Conservation (phyloP, 495 filamentous ascomycete genomes). For the Neurospora discreta region DNA sequence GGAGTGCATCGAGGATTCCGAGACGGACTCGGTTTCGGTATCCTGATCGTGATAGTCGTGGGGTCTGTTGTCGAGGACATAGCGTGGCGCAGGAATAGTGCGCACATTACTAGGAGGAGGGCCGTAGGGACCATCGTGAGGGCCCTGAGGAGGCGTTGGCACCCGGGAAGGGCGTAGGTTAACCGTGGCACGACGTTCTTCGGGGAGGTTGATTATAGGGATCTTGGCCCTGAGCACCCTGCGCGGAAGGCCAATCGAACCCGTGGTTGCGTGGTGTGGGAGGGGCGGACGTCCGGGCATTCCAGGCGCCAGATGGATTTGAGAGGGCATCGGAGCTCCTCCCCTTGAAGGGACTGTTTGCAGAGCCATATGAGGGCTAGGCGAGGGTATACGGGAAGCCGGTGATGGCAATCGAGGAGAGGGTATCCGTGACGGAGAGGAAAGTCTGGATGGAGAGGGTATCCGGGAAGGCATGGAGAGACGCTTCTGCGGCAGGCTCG, state of each 20-base stretch:
- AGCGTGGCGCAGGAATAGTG: constrained; percentile 11
- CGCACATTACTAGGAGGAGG: constrained; percentile 1
- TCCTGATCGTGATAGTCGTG: constrained; percentile 14
- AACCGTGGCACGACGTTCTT: constrained; percentile 17
- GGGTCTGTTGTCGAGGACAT: constrained; percentile 9
- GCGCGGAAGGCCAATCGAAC: constrained; percentile 11
- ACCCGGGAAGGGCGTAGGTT: constrained; percentile 18
- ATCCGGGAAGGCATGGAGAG: not conserved
- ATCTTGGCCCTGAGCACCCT: constrained; percentile 26
- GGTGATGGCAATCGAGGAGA: not conserved
- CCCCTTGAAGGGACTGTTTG: not conserved
- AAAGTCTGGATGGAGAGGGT: not conserved
- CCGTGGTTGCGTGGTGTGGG: not conserved
- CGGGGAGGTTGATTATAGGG: constrained; percentile 9
- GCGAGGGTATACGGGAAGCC: not conserved
- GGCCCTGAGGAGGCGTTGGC: constrained; percentile 4
- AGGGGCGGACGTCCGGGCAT: not conserved
- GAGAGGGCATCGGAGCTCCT: not conserved
- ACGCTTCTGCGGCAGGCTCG: not conserved
- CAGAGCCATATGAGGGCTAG: not conserved
- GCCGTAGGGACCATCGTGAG: not conserved
- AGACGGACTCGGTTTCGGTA: constrained; percentile 32
- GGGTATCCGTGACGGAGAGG: not conserved
- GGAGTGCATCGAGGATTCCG: constrained; percentile 32
- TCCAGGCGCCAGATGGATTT: not conserved